Conservation (phyloP, 345 rosid species). For the Raphanus raphanistrum region DNA sequence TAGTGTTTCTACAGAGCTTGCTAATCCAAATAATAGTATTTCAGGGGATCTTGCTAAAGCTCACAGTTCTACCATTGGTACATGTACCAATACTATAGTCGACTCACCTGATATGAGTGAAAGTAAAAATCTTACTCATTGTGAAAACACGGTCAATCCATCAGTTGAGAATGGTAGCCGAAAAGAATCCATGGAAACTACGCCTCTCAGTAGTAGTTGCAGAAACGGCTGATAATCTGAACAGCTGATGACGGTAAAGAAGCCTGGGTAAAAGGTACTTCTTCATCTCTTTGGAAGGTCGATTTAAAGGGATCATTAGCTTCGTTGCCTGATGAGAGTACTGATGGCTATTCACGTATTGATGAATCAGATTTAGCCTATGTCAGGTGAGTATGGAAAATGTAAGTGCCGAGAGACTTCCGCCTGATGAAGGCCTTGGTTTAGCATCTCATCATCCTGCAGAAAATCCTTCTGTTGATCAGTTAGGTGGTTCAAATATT, state of each 20-base stretch:
- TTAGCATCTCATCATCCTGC: conserved; percentile 42
- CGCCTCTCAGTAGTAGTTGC: conserved; percentile 1
- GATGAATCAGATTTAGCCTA: conserved; percentile 44
- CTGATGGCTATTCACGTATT: conserved; percentile 31
- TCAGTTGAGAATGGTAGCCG: conserved; percentile 34
- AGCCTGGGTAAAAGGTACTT: conserved; percentile 28
- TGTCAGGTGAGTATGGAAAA: conserved; percentile 38
- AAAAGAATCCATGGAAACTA: conserved; percentile 31
- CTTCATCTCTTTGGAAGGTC: conserved; percentile 33
- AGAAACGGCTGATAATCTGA: conserved; percentile 16
- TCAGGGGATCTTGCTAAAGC: conserved; percentile 34
- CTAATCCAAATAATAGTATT: conserved; percentile 22
- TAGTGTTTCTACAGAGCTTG: conserved; percentile 28
- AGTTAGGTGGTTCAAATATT: conserved; percentile 23
- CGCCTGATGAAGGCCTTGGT: conserved; percentile 40
- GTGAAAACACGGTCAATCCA: conserved; percentile 24
- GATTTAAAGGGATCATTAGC: conserved; percentile 29
- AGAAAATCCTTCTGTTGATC: conserved; percentile 23
- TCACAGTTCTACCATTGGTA: conserved; percentile 23
- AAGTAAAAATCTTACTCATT: conserved; percentile 26
- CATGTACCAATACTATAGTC: not conserved
- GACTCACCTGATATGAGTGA: conserved; percentile 35
- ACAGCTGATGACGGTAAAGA: conserved; percentile 36
- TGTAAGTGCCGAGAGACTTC: conserved; percentile 35
- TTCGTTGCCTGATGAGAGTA: conserved; percentile 30